Evolutionary conservation across 2,329 filamentous ascomycete genomes (phyloP).

Genomic region (Diaporthe nobilis): DNA sequence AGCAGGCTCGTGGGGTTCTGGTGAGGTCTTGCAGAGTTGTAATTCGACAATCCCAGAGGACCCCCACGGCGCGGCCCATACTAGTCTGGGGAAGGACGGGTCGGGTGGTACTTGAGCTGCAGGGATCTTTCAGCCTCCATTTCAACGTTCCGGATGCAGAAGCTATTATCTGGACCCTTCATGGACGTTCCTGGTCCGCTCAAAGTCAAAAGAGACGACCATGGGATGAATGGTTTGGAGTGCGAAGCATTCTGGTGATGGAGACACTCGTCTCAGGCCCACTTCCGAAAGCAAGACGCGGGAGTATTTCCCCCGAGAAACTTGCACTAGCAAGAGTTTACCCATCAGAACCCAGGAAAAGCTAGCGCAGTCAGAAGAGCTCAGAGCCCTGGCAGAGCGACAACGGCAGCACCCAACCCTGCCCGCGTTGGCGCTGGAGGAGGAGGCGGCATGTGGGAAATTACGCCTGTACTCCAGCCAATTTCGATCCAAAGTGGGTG

Average conservation of each 20-base stretch:
- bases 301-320: conserved; percentile 13
- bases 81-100: conserved; percentile 34
- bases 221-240: conserved; percentile 5
- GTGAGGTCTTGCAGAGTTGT: conserved; percentile 28
- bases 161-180: background rate
- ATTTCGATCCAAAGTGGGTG: conserved; percentile 11
- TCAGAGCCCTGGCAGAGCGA: background rate
- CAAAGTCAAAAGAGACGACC: conserved; percentile 9
- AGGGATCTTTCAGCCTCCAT: conserved; percentile 36
- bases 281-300: conserved; percentile 12
- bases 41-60: conserved; percentile 35
- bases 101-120: conserved; percentile 27
- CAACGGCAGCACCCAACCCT: conserved; percentile 23
- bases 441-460: conserved; percentile 20
- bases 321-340: conserved; percentile 20
- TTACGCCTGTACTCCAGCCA: background rate
- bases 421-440: background rate
- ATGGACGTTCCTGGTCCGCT: conserved; percentile 13
- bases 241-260: conserved; percentile 9
- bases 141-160: conserved; percentile 21
- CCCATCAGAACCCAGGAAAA: conserved; percentile 13
- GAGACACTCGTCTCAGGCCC: background rate
- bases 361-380: conserved; percentile 15
- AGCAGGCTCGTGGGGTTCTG: conserved; percentile 38
- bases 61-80: conserved; percentile 37